A percentile compares a stretch with the other conserved stretches of the same genome.
These are phyloP conservation scores for Saccharomyces hybrid DNA, from an alignment of 1,139 yeast genomes.

Conservation along the genomic window DNA sequence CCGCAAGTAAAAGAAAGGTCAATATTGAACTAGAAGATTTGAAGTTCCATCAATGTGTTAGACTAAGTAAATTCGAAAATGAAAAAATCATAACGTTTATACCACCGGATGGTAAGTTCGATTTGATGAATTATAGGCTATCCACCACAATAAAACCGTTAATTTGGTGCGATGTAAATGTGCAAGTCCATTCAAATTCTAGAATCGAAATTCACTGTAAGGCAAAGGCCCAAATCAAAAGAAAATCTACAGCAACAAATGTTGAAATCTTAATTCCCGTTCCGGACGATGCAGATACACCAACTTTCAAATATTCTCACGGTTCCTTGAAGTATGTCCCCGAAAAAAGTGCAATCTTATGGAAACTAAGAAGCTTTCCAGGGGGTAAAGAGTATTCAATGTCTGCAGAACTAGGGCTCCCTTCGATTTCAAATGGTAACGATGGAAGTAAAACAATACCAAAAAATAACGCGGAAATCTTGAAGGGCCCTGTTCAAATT, in stretches of 20 bases:
- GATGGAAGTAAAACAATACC: constrained; percentile 17
- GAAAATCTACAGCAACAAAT: constrained; percentile 86
- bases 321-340: constrained; percentile 93
- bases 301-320: constrained; percentile 71
- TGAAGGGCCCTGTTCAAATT: constrained; percentile 75
- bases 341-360: constrained; percentile 71
- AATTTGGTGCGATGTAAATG: constrained; percentile 76
- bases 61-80: constrained; percentile 75
- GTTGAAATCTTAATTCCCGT: constrained; percentile 88
- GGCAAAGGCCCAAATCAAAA: constrained; percentile 84
- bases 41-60: constrained; percentile 89
- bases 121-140: constrained; percentile 78
- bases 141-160: constrained; percentile 89
- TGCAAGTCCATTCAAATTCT: constrained; percentile 75
- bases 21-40: constrained; percentile 81
- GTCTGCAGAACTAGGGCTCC: constrained; percentile 74
- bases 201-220: constrained; percentile 80
- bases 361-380: constrained; percentile 90
- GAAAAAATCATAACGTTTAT: constrained; percentile 79
- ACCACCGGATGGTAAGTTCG: constrained; percentile 92
- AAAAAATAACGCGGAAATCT: constrained; percentile 7
- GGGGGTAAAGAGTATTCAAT: constrained; percentile 91
- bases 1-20: constrained; percentile 20
- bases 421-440: constrained; percentile 60
- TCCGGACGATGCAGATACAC: constrained; percentile 96